A percentile compares a stretch with the other conserved stretches of the same genome.
These are phyloP conservation scores for Hirsutella minnesotensis DNA, from an alignment of 2,329 filamentous ascomycete genomes.

Conservation along the genomic window DNA sequence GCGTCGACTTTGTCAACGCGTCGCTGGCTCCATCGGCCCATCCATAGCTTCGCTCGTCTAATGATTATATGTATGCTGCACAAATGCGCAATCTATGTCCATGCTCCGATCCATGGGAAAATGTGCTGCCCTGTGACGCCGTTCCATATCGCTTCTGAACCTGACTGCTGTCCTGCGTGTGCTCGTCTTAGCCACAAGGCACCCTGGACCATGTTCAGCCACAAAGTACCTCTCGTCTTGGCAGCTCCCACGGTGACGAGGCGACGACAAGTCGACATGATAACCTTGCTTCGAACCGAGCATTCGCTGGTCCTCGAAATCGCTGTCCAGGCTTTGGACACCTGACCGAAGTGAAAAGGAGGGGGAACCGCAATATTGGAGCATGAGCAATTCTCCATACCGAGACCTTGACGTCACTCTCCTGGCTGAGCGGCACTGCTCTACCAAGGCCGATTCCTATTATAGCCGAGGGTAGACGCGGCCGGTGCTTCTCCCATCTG, in stretches of 20 bases:
- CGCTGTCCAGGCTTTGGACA: too few relatives aligned
- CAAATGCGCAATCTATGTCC: conserved; percentile 6
- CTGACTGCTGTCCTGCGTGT: neutral
- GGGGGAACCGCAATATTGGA: neutral
- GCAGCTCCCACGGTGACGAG: too few relatives aligned
- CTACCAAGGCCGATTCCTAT: neutral
- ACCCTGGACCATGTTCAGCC: too few relatives aligned
- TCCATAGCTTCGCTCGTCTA: neutral
- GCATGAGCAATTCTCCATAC: neutral
- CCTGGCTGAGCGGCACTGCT: too few relatives aligned
- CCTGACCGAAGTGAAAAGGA: neutral
- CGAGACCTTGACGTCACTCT: too few relatives aligned
- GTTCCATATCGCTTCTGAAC: neutral
- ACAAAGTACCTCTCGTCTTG: too few relatives aligned
- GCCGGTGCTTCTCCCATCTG: neutral
- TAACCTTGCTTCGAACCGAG: too few relatives aligned
- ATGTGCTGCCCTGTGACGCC: neutral
- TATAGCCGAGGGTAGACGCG: neutral
- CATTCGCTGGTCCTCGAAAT: too few relatives aligned
- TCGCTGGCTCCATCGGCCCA: conserved; percentile 4
- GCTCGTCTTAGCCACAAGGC: too few relatives aligned
- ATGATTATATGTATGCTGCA: conserved; percentile 2
- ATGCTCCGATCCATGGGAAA: neutral
- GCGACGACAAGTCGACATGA: too few relatives aligned
- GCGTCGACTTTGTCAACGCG: neutral